Conservation (phyloP, 2,329 filamentous ascomycete genomes). For the Epichloe hybrida region DNA sequence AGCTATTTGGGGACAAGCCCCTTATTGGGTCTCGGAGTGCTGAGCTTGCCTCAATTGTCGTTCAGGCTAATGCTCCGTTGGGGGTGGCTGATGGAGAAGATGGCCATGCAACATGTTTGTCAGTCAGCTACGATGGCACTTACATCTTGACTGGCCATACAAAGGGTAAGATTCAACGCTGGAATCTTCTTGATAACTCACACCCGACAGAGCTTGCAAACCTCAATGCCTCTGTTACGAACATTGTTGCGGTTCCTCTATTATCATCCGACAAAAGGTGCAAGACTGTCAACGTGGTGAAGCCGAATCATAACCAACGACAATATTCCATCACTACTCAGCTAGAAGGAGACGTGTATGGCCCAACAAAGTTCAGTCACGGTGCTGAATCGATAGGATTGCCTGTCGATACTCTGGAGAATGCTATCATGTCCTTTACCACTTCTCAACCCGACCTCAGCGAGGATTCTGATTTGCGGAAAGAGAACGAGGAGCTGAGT, state of each 20-base stretch:
- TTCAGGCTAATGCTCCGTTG: slow-evolving; percentile 39
- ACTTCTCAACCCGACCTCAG: not conserved
- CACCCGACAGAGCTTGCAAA: slow-evolving; percentile 55
- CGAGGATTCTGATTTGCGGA: slow-evolving; percentile 12
- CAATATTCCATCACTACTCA: slow-evolving; percentile 55
- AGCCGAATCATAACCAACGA: slow-evolving; percentile 58
- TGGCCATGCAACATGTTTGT: slow-evolving; percentile 54
- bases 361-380: slow-evolving; percentile 29
- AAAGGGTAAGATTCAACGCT: slow-evolving; percentile 64
- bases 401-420: slow-evolving; percentile 30
- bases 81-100: slow-evolving; percentile 46
- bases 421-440: slow-evolving; percentile 11
- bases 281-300: slow-evolving; percentile 52
- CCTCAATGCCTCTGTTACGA: slow-evolving; percentile 71
- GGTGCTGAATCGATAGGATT: slow-evolving; percentile 35
- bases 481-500: slow-evolving; percentile 31
- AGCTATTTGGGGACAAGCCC: slow-evolving; percentile 49
- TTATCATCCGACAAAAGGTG: slow-evolving; percentile 26
- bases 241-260: slow-evolving; percentile 60
- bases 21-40: slow-evolving; percentile 38
- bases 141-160: slow-evolving; percentile 68
- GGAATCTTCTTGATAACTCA: slow-evolving; percentile 62
- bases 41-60: slow-evolving; percentile 42
- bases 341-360: slow-evolving; percentile 32
- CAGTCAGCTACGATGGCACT: slow-evolving; percentile 71